Conservation (phyloP, 2,329 filamentous ascomycete species). For the Xylaria sp. region DNA sequence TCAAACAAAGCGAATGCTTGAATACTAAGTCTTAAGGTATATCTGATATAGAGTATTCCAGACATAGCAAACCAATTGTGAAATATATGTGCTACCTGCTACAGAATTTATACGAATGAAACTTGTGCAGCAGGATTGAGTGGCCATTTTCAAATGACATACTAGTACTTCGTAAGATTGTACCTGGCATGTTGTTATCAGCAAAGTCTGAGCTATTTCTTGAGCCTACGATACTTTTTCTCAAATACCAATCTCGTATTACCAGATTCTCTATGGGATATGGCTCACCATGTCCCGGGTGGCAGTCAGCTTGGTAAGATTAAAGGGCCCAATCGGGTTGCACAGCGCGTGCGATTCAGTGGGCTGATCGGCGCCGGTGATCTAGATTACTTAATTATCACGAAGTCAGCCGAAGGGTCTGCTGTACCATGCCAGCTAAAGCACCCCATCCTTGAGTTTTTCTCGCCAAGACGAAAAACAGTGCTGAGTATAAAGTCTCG, state of each 20-base stretch:
- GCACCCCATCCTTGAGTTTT: not conserved
- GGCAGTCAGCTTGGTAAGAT: not conserved
- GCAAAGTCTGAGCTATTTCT: not conserved
- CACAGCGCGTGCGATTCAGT: not conserved
- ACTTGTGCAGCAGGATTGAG: not conserved
- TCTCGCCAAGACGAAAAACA: not conserved
- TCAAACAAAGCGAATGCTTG: not conserved
- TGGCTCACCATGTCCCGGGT: not conserved
- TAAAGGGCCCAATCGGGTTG: not conserved
- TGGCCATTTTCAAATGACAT: not conserved
- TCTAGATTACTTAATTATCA: not conserved
- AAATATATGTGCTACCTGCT: not conserved
- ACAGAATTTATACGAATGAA: not conserved
- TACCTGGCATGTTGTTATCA: not conserved
- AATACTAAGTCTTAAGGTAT: not conserved
- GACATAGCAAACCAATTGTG: not conserved
- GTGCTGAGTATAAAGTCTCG: too few relatives aligned
- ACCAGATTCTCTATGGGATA: not conserved
- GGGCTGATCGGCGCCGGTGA: not conserved
- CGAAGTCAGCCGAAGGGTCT: slow-evolving; percentile 1
- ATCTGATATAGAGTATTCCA: not conserved
- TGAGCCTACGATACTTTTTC: not conserved
- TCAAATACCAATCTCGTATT: slow-evolving; percentile 2
- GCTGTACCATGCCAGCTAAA: not conserved
- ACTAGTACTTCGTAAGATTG: not conserved